Evolutionary conservation across 371 early-diverging fungal species (phyloP), one percentile per base, ranked within the genome.

Genomic region (Mycotypha africana): DNA sequence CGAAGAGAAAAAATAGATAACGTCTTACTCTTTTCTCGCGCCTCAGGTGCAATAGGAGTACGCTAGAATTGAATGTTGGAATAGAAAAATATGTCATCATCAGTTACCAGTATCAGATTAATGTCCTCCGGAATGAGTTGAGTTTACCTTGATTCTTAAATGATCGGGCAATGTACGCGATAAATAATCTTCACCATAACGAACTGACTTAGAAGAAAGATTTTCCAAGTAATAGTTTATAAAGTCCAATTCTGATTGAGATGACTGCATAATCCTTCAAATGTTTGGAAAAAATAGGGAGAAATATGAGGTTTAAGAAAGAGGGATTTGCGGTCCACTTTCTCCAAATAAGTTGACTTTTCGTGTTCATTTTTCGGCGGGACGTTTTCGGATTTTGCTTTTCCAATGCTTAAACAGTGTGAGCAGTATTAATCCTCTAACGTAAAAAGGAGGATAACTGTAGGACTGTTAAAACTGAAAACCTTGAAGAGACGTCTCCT

Each of bases 121-220:
- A 32, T 36, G 19, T 25, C 21, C 1, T 35, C 1, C n/a, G n/a
- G n/a, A n/a, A n/a, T n/a, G n/a, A n/a, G n/a, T n/a, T n/a, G 15
- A 19, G 14, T 2, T 12, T 59, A 70, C 74, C 63, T 74, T 74
- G 21, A 74, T 53, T 47, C 58, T 56, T 31, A 54, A 42, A 31
- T 60, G 50, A 19, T 49, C 41, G 16, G 60, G 66, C n/a, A 60
- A 40, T 14, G 42, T 30, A 33, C 60, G 67, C n/a, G 67, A 37
- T 40, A 47, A 49, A 34, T 70, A 70, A 45, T 70, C 68, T 32
- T 61, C 24, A 14, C 66, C 70, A 53, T 54, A 74, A 17, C 75
- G 57, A 7, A 74, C 75, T 20, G 71, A 65, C n/a, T 66, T 66
- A 1, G 46, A 39, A 26, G 75, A 74, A 17, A 74, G 57, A 22